These are phyloP conservation scores for Colletotrichum sp. DNA, from an alignment of 2,329 filamentous ascomycete genomes.

Conservation along the genomic window DNA sequence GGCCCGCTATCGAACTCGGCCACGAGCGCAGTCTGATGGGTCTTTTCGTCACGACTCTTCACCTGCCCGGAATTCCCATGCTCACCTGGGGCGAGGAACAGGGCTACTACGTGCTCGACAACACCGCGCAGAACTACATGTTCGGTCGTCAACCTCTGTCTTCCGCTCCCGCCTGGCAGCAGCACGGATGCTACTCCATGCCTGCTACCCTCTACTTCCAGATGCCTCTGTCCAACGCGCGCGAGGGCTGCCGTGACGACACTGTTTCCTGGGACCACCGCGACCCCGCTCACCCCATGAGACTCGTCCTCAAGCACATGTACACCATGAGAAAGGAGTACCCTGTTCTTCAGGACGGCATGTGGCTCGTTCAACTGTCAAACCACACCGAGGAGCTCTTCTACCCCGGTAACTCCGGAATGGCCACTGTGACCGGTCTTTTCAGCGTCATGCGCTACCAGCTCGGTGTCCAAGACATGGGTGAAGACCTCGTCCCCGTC, in stretches of 20 bases:
- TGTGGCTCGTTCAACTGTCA: constrained; percentile 58
- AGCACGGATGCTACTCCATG: constrained; percentile 67
- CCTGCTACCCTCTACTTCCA: constrained; percentile 61
- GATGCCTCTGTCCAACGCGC: constrained; percentile 59
- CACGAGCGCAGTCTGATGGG: constrained; percentile 61
- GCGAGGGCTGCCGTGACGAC: constrained; percentile 61
- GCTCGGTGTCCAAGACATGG: constrained; percentile 31
- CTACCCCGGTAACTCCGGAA: constrained; percentile 55
- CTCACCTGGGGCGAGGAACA: constrained; percentile 71
- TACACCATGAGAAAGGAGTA: constrained; percentile 62
- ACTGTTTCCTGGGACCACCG: constrained; percentile 64
- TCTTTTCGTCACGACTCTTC: constrained; percentile 61
- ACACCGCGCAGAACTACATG: constrained; percentile 68
- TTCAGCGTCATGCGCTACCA: constrained; percentile 63
- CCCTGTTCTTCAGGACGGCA: constrained; percentile 66
- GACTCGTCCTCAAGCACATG: constrained; percentile 66
- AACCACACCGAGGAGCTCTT: constrained; percentile 53
- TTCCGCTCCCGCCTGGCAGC: constrained; percentile 65
- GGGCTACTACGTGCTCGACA: constrained; percentile 67
- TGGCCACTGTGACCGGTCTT: constrained; percentile 60
- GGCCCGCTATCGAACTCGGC: constrained; percentile 63
- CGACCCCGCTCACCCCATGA: constrained; percentile 65
- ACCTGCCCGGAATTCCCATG: constrained; percentile 66
- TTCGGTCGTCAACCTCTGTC: constrained; percentile 69
- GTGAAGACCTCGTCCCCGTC: constrained; percentile 58